phyloP scores from a whole-genome alignment of 768 basidiomycete species.

The Candolleomyces eurysporus region DNA sequence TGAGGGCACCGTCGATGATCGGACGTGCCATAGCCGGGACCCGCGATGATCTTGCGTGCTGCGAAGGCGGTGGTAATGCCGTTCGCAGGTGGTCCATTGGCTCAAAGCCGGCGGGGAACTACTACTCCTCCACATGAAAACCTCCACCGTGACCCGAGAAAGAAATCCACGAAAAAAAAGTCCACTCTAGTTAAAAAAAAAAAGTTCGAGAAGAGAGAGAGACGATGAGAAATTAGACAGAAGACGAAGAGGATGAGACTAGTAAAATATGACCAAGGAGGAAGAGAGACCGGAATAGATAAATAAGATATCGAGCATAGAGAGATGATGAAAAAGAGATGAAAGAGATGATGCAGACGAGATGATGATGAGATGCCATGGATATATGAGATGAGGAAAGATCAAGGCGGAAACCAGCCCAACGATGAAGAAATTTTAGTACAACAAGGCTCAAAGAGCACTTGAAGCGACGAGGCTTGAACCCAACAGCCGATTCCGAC shows the following conservation, averaged over 20 bases:
- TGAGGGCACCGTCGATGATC: too few species aligned
- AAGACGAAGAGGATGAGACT: conserved; percentile 7
- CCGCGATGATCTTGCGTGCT: too few species aligned
- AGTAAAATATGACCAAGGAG: background rate
- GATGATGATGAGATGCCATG: background rate
- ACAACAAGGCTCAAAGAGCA: background rate
- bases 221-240: too few species aligned
- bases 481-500: conserved; percentile 3
- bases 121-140: too few species aligned
- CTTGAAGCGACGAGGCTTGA: background rate
- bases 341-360: background rate
- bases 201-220: too few species aligned
- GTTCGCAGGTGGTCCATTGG: too few species aligned
- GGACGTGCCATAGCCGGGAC: too few species aligned
- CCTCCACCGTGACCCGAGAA: too few species aligned
- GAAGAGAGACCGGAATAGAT: background rate
- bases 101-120: too few species aligned
- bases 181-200: too few species aligned
- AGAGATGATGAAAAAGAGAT: background rate
- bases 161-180: too few species aligned
- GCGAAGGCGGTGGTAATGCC: too few species aligned
- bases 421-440: background rate
- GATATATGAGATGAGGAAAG: background rate
- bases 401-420: background rate
- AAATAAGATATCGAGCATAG: background rate